phyloP scores from a whole-genome alignment of 169 alveolate genomes.

The Babesia bovis region DNA sequence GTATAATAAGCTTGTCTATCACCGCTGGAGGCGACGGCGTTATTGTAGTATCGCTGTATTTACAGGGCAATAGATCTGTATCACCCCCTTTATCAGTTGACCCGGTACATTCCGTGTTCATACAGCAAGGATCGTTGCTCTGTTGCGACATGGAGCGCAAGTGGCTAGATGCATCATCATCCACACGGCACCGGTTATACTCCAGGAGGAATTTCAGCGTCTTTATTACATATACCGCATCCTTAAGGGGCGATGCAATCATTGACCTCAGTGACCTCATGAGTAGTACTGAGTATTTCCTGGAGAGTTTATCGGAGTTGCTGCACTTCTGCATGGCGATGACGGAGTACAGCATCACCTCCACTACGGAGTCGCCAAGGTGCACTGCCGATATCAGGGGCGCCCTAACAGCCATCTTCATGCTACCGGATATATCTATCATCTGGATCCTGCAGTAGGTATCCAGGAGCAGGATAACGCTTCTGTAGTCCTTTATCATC shows the following conservation, averaged over 20 bases:
- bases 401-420: not conserved
- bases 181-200: not conserved
- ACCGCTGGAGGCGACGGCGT: not conserved
- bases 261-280: not conserved
- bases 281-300: not conserved
- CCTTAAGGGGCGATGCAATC: conserved; percentile 19
- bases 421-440: not conserved
- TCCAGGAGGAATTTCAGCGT: not conserved
- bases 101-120: not conserved
- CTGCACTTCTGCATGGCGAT: not conserved
- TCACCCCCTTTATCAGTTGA: not conserved
- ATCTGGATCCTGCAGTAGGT: conserved; percentile 5
- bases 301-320: not conserved
- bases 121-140: not conserved
- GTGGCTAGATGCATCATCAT: not conserved
- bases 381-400: conserved; percentile 6
- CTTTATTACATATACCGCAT: not conserved
- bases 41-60: not conserved
- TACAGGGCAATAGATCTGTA: not conserved
- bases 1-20: conserved; percentile 20
- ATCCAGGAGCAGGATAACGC: not conserved
- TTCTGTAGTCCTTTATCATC: not conserved
- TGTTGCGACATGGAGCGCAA: not conserved
- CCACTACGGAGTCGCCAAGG: conserved; percentile 18
- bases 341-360: conserved; percentile 1